Conservation (phyloP, 2,329 filamentous ascomycete species). For the Alternaria ventricosa region DNA sequence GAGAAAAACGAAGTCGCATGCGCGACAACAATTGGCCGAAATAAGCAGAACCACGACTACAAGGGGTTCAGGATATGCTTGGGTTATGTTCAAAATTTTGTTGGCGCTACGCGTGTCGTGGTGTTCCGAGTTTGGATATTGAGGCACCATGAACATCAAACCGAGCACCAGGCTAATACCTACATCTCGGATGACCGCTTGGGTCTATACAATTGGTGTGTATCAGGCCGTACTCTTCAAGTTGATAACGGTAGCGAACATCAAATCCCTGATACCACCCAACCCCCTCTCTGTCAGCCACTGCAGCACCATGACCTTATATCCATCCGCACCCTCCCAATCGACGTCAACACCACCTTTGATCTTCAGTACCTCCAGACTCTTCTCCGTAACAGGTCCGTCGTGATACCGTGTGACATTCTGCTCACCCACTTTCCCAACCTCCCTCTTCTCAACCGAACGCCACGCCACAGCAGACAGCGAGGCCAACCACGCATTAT, state of each 20-base stretch:
- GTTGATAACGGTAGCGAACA: constrained; percentile 83
- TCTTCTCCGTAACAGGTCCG: constrained; percentile 71
- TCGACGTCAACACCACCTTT: constrained; percentile 70
- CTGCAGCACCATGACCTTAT: constrained; percentile 73
- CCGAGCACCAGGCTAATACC: not conserved
- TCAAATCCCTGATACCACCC: constrained; percentile 70
- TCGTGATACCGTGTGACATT: constrained; percentile 39
- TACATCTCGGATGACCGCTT: no score
- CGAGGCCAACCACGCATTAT: constrained; percentile 54
- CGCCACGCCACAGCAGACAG: constrained; percentile 57
- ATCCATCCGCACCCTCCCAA: constrained; percentile 80
- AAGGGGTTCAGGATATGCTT: no score
- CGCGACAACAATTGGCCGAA: no score
- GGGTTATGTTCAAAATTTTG: no score
- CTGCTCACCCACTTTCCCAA: constrained; percentile 30
- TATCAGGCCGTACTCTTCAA: constrained; percentile 55
- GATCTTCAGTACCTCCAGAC: constrained; percentile 66
- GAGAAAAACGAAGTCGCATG: no score
- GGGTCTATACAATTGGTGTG: not conserved
- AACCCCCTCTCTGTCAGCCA: constrained; percentile 70
- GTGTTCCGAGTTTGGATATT: no score
- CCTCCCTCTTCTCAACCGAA: constrained; percentile 55
- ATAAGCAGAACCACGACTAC: no score
- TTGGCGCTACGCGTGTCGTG: no score
- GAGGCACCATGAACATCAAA: no score